Evolutionary conservation across 2,329 filamentous ascomycete species (phyloP).

Genomic region (Aspergillus tanneri): DNA sequence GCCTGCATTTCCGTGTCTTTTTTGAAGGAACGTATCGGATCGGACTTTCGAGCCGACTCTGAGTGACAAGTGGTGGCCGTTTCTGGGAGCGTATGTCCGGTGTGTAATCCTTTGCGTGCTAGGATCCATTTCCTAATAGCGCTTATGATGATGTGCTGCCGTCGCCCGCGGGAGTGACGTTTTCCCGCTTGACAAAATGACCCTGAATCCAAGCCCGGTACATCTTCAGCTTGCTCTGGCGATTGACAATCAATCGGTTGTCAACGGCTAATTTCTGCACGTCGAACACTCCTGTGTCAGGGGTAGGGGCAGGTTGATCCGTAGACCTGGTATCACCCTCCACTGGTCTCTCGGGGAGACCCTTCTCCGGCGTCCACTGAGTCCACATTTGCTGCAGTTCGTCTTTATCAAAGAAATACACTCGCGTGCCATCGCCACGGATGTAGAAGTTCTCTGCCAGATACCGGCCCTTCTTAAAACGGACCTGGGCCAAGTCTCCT

Average conservation of each 20-base stretch:
- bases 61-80: no score
- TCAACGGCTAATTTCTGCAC: constrained; percentile 79
- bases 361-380: constrained; percentile 44
- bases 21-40: no score
- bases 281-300: constrained; percentile 56
- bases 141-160: constrained; percentile 15
- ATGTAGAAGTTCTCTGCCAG: constrained; percentile 98
- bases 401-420: constrained; percentile 93
- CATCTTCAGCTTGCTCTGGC: constrained; percentile 91
- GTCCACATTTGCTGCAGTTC: constrained; percentile 80
- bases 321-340: constrained; percentile 13
- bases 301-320: constrained; percentile 15
- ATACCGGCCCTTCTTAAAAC: constrained; percentile 93
- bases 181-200: constrained; percentile 41
- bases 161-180: constrained; percentile 5
- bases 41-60: no score
- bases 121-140: background rate
- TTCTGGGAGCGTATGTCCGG: background rate
- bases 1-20: no score
- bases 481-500: constrained; percentile 91
- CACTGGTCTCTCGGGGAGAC: constrained; percentile 21
- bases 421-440: constrained; percentile 87
- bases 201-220: constrained; percentile 78
- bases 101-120: background rate
- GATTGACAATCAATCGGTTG: constrained; percentile 85